Evolutionary conservation across 495 filamentous ascomycete species (phyloP).

Genomic region (Usnea hakonensis): DNA sequence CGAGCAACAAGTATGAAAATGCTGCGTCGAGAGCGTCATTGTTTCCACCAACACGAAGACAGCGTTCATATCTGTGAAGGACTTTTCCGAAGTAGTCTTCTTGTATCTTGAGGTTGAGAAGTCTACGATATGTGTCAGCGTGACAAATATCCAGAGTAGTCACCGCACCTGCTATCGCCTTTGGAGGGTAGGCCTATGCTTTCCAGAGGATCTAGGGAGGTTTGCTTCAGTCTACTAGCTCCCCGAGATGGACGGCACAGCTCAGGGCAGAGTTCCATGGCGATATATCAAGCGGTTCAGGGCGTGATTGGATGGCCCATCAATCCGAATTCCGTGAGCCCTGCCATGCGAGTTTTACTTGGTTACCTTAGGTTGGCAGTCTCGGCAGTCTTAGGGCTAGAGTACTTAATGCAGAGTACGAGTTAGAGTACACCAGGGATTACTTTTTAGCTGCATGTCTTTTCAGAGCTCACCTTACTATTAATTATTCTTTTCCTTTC

Average conservation of each 20-base stretch:
- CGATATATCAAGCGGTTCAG: not conserved
- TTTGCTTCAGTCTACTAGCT: slow-evolving; percentile 65
- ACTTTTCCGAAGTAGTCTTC: slow-evolving; percentile 81
- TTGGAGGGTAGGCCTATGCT: slow-evolving; percentile 78
- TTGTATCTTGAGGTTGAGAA: slow-evolving; percentile 68
- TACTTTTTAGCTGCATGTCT: too few species aligned
- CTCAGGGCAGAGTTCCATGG: not conserved
- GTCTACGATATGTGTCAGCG: slow-evolving; percentile 37
- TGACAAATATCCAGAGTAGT: slow-evolving; percentile 5
- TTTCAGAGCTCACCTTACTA: too few species aligned
- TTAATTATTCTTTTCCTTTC: too few species aligned
- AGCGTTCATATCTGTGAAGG: slow-evolving; percentile 52
- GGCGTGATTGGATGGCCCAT: not conserved
- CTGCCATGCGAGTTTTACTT: too few species aligned
- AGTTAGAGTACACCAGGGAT: too few species aligned
- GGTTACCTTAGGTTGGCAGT: too few species aligned
- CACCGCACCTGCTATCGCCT: slow-evolving; percentile 60
- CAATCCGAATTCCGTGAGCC: not conserved
- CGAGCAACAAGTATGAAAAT: slow-evolving; percentile 33
- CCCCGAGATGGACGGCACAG: slow-evolving; percentile 39
- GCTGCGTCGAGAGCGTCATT: slow-evolving; percentile 62
- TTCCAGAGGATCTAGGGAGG: slow-evolving; percentile 63
- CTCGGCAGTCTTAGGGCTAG: too few species aligned
- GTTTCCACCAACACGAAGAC: slow-evolving; percentile 60
- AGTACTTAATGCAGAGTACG: too few species aligned